Percentiles rank a stretch among this genome's conserved stretches.
Conservation (phyloP, 73 alveolate genomes). For the Paramecium octaurelia region DNA sequence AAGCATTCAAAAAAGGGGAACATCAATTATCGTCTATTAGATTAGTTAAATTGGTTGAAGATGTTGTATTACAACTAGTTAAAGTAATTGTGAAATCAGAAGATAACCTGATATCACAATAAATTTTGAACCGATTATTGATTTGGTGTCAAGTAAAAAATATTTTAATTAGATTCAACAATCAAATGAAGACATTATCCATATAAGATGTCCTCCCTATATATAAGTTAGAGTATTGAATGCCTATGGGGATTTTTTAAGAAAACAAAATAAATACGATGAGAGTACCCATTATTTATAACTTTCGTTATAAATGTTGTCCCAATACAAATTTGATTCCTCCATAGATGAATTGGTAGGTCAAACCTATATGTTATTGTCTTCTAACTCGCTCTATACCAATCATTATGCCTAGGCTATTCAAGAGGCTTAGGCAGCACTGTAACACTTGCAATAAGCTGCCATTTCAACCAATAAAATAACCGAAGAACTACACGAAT, state of each 20-base stretch:
- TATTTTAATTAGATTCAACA: slow-evolving; percentile 16
- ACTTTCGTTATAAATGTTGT: not conserved
- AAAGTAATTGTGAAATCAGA: not conserved
- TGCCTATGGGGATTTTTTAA: slow-evolving; percentile 25
- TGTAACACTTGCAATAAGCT: not conserved
- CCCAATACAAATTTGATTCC: not conserved
- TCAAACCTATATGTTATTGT: not conserved
- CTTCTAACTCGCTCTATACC: not conserved
- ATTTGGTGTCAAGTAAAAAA: slow-evolving; percentile 40
- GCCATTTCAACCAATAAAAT: not conserved
- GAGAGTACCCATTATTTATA: not conserved
- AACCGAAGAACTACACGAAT: slow-evolving; percentile 9
- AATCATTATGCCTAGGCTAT: slow-evolving; percentile 10
- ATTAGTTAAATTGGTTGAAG: slow-evolving; percentile 14
- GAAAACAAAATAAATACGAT: not conserved
- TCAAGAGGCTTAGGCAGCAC: slow-evolving; percentile 2
- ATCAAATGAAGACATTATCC: not conserved
- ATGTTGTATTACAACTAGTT: slow-evolving; percentile 5
- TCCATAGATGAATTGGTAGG: slow-evolving; percentile 19
- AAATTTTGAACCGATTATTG: not conserved
- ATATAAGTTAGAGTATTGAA: not conserved
- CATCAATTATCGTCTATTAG: slow-evolving; percentile 13
- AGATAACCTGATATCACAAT: not conserved
- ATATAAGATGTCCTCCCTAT: not conserved
- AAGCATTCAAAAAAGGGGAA: slow-evolving; percentile 9